phyloP scores from a whole-genome alignment of 2,329 filamentous ascomycete species.

The Pseudogymnoascus sp. region DNA sequence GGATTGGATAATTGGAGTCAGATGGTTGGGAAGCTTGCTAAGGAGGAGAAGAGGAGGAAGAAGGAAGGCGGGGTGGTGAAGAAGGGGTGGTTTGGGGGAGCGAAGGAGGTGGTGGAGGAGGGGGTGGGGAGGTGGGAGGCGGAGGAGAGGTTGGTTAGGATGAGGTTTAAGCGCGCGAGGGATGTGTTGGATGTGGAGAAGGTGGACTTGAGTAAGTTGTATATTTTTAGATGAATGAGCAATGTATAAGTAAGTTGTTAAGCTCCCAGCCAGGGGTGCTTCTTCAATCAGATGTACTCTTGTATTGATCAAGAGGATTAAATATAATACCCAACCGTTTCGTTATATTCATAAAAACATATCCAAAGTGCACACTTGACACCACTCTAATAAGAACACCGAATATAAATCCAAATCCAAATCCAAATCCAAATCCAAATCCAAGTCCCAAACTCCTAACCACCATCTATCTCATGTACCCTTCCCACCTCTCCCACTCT shows the following conservation, averaged over 20 bases:
- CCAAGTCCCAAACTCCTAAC: not conserved
- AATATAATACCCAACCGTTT: not conserved
- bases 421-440: too few relatives aligned
- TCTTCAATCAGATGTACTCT: not conserved
- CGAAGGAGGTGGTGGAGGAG: constrained; percentile 17
- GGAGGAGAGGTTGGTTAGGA: constrained; percentile 26
- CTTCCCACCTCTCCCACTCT: not conserved
- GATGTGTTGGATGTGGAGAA: constrained; percentile 17
- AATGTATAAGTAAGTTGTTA: not conserved
- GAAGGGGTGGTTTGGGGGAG: constrained; percentile 23
- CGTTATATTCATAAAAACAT: not conserved
- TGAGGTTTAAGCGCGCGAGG: constrained; percentile 21
- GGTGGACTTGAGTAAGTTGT: not conserved
- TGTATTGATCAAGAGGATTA: not conserved
- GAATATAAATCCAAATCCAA: not conserved
- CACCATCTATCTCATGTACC: not conserved
- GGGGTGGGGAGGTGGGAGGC: constrained; percentile 27
- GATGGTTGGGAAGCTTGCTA: constrained; percentile 60
- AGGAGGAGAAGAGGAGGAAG: constrained; percentile 27
- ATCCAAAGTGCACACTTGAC: not conserved
- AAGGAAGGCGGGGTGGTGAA: constrained; percentile 6
- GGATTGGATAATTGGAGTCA: constrained; percentile 73
- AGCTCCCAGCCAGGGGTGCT: not conserved
- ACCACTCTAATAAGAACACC: not conserved
- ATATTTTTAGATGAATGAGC: constrained; percentile 3